A percentile compares a stretch with the other conserved stretches of the same genome.
Evolutionary conservation across 2,329 filamentous ascomycete species (phyloP).

Genomic region (Colletotrichum musicola): DNA sequence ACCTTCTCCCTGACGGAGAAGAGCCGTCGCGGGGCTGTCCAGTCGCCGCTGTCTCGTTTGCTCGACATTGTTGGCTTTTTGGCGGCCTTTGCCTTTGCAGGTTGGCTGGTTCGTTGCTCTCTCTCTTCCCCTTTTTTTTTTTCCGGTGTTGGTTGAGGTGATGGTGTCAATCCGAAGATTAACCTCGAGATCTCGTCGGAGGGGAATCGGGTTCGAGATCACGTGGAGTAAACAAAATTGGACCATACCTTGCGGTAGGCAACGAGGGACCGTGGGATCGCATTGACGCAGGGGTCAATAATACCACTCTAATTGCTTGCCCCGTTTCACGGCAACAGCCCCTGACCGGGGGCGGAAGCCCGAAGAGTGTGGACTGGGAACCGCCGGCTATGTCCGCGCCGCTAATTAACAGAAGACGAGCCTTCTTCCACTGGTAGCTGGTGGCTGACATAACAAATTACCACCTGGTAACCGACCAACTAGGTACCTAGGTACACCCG

Average conservation of each 20-base stretch:
- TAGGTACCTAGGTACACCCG: too few relatives aligned
- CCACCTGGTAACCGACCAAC: too few relatives aligned
- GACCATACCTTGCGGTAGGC: neutral
- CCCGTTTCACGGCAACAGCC: slow-evolving; percentile 24
- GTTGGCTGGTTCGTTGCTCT: neutral
- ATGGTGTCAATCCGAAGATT: slow-evolving; percentile 3
- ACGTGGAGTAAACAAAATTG: slow-evolving; percentile 38
- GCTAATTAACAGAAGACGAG: too few relatives aligned
- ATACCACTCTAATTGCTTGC: slow-evolving; percentile 13
- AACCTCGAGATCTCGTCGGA: neutral
- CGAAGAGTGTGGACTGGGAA: neutral
- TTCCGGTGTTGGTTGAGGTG: slow-evolving; percentile 7
- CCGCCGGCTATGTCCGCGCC: neutral
- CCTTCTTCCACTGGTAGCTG: too few relatives aligned
- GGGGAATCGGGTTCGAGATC: slow-evolving; percentile 22
- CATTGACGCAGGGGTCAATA: slow-evolving; percentile 35
- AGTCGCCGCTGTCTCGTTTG: slow-evolving; percentile 31
- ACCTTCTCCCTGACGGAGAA: slow-evolving; percentile 33
- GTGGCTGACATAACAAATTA: too few relatives aligned
- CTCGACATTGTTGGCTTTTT: slow-evolving; percentile 24
- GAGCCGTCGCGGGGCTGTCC: slow-evolving; percentile 24
- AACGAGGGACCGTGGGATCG: slow-evolving; percentile 3
- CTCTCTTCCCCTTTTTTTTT: neutral
- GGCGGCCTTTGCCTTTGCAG: too few relatives aligned
- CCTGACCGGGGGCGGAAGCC: slow-evolving; percentile 15